Evolutionary conservation across 129 eudicot species (phyloP).

Genomic region (Tagetes erecta): DNA sequence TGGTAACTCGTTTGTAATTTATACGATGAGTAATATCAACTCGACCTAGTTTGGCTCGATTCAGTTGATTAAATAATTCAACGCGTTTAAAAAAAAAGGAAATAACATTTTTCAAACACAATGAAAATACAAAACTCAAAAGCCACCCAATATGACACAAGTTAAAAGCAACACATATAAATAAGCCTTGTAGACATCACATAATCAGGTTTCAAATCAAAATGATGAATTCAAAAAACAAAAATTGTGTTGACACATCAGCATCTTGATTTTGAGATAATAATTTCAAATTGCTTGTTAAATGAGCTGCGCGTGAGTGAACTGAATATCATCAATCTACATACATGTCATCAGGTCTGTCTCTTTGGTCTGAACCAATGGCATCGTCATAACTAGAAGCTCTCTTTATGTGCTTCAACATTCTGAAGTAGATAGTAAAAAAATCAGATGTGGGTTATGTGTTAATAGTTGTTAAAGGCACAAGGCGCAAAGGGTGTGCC

Average conservation of each 20-base stretch:
- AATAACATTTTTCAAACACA: not conserved
- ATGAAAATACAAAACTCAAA: constrained; percentile 26
- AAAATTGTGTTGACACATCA: constrained; percentile 23
- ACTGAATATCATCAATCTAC: constrained; percentile 41
- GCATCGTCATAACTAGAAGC: constrained; percentile 35
- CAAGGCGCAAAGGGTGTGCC: too few species aligned
- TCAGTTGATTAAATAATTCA: too few species aligned
- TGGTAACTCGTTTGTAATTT: too few species aligned
- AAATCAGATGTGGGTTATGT: too few species aligned
- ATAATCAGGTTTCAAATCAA: constrained; percentile 22
- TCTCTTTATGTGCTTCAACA: constrained; percentile 57
- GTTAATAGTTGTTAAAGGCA: too few species aligned
- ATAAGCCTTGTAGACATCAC: constrained; percentile 13
- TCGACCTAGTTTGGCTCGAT: too few species aligned
- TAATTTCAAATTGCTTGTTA: constrained; percentile 24
- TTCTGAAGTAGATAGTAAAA: constrained; percentile 46
- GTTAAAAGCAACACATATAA: constrained; percentile 11
- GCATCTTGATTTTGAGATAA: constrained; percentile 7
- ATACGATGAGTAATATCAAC: too few species aligned
- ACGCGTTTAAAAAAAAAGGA: not conserved
- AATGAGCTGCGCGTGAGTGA: not conserved
- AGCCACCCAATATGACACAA: constrained; percentile 10
- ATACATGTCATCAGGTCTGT: constrained; percentile 55
- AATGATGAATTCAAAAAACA: constrained; percentile 20
- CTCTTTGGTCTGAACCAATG: constrained; percentile 37